These are phyloP conservation scores for Eimeria maxima DNA, from an alignment of 169 alveolate genomes.

Conservation along the genomic window DNA sequence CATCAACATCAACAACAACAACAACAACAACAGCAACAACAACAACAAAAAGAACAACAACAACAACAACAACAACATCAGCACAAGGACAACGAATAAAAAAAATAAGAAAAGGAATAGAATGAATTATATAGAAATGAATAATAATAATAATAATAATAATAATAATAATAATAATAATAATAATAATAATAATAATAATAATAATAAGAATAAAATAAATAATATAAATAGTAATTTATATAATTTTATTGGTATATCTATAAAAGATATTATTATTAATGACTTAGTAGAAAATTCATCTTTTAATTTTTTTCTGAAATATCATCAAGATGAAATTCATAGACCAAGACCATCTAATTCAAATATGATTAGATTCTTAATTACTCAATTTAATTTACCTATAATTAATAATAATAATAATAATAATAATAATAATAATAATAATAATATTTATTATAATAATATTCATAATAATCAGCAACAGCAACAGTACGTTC, in stretches of 20 bases:
- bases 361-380: background rate
- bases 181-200: background rate
- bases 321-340: conserved; percentile 8
- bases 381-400: background rate
- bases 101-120: too few relatives aligned
- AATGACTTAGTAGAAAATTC: conserved; percentile 11
- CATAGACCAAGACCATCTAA: background rate
- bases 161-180: background rate
- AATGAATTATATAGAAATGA: too few relatives aligned
- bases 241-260: background rate
- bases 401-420: background rate
- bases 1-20: conserved; percentile 43
- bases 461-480: background rate
- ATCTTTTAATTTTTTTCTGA: background rate
- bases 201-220: too few relatives aligned
- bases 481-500: conserved; percentile 48
- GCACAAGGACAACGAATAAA: too few relatives aligned
- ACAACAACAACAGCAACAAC: too few relatives aligned
- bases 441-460: too few relatives aligned
- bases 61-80: too few relatives aligned
- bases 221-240: background rate
- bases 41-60: too few relatives aligned
- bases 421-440: too few relatives aligned
- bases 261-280: background rate
- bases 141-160: background rate